A percentile compares a stretch with the other conserved stretches of the same genome.
Conservation (phyloP, 2,329 filamentous ascomycete genomes). For the Purpureocillium takamizusanense region DNA sequence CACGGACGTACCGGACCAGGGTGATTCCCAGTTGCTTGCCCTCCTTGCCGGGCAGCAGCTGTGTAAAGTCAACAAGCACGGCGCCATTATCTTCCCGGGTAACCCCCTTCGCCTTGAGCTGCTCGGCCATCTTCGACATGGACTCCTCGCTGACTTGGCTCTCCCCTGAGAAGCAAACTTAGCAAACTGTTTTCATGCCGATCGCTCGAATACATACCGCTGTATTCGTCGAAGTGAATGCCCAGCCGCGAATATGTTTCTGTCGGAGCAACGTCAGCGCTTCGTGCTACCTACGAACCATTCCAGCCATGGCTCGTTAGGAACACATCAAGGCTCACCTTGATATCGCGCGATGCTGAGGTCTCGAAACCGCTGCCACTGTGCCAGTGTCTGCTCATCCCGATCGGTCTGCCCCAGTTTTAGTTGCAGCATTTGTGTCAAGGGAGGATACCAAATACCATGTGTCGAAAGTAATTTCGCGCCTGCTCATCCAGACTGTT, state of each 20-base stretch:
- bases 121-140: slow-evolving; percentile 54
- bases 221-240: slow-evolving; percentile 61
- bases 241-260: slow-evolving; percentile 61
- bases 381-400: slow-evolving; percentile 47
- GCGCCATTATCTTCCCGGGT: slow-evolving; percentile 62
- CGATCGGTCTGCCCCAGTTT: slow-evolving; percentile 40
- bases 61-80: slow-evolving; percentile 61
- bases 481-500: slow-evolving; percentile 64
- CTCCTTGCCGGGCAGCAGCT: slow-evolving; percentile 55
- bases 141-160: slow-evolving; percentile 58
- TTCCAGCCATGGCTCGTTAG: no score
- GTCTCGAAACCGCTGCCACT: slow-evolving; percentile 59
- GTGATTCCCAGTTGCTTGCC: slow-evolving; percentile 62
- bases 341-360: slow-evolving; percentile 59
- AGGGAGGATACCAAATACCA: slow-evolving; percentile 24
- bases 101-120: slow-evolving; percentile 55
- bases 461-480: slow-evolving; percentile 61
- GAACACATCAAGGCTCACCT: no score
- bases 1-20: slow-evolving; percentile 42
- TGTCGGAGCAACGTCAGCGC: slow-evolving; percentile 1
- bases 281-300: no score
- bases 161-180: slow-evolving; percentile 45
- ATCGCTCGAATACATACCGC: slow-evolving; percentile 10
- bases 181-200: no score
- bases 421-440: not conserved